Evolutionary conservation across 192 early-diverging fungal species (phyloP).

Genomic region (Thoreauomyces humboldtii): DNA sequence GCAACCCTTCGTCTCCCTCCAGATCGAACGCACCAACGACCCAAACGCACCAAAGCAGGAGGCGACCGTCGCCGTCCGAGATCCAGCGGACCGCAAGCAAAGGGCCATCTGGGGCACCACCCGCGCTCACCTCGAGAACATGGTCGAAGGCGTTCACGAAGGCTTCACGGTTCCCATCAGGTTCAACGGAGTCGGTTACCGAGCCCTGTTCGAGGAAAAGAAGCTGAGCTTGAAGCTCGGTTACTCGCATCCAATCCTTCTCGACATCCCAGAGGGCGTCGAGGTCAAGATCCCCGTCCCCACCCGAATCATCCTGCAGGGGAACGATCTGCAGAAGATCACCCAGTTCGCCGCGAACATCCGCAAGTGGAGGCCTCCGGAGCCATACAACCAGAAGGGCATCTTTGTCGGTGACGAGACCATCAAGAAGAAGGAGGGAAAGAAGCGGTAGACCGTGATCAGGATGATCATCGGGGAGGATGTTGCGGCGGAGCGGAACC

Average conservation of each 20-base stretch:
- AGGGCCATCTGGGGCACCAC: constrained; percentile 97
- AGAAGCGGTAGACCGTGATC: constrained; percentile 79
- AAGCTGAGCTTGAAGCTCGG: constrained; percentile 81
- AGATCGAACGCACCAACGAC: constrained; percentile 19
- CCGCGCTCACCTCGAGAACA: constrained; percentile 79
- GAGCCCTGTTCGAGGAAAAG: constrained; percentile 74
- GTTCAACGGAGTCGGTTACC: constrained; percentile 91
- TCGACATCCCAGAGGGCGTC: constrained; percentile 80
- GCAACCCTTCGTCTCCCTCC: constrained; percentile 72
- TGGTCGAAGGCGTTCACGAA: constrained; percentile 86
- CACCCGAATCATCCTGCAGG: constrained; percentile 78
- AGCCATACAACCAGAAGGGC: constrained; percentile 99
- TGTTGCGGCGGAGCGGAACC: too few relatives aligned
- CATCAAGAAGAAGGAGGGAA: constrained; percentile 97
- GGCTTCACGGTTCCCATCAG: constrained; percentile 80
- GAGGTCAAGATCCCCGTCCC: constrained; percentile 73
- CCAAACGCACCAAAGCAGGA: constrained; percentile 13
- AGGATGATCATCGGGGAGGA: too few relatives aligned
- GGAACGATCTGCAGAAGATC: constrained; percentile 74
- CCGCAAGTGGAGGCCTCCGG: constrained; percentile 84
- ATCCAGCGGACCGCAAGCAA: constrained; percentile 71
- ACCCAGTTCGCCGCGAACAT: constrained; percentile 92
- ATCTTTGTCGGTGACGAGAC: constrained; percentile 98
- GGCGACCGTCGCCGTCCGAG: constrained; percentile 48
- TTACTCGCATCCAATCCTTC: constrained; percentile 76